Conservation (phyloP, 192 early-diverging fungal species). For the Funneliformis mosseae region DNA sequence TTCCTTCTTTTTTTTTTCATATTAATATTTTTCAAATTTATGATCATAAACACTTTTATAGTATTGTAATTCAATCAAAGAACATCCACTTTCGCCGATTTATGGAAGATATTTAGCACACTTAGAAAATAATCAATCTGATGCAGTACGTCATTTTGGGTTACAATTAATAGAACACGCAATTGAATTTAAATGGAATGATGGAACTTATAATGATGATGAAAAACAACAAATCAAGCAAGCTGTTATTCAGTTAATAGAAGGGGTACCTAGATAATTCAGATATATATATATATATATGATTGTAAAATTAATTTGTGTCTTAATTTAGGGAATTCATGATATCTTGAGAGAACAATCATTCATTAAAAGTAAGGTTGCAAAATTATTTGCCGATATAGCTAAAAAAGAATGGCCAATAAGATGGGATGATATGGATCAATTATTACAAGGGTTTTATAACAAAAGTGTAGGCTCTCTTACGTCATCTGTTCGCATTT, state of each 20-base stretch:
- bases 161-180: conserved; percentile 58
- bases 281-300: background rate
- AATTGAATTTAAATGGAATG: conserved; percentile 59
- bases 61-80: conserved; percentile 56
- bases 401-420: conserved; percentile 65
- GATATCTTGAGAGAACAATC: conserved; percentile 42
- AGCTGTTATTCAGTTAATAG: conserved; percentile 44
- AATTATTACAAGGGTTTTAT: conserved; percentile 50
- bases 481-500: background rate
- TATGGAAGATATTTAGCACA: conserved; percentile 61
- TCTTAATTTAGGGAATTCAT: conserved; percentile 39
- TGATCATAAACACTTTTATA: conserved; percentile 11
- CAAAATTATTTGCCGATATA: conserved; percentile 57
- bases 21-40: background rate
- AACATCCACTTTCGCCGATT: conserved; percentile 45
- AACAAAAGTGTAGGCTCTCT: conserved; percentile 38
- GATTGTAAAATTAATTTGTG: conserved; percentile 16
- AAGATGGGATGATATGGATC: conserved; percentile 62
- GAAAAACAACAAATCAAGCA: conserved; percentile 43
- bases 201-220: conserved; percentile 39
- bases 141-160: conserved; percentile 62
- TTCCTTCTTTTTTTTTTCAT: background rate
- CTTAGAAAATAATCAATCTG: conserved; percentile 49
- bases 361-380: conserved; percentile 67
- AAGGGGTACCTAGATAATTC: conserved; percentile 37